Base-by-base conservation (phyloP, 306 rosid genomes). In the Cajanus cajan region DNA sequence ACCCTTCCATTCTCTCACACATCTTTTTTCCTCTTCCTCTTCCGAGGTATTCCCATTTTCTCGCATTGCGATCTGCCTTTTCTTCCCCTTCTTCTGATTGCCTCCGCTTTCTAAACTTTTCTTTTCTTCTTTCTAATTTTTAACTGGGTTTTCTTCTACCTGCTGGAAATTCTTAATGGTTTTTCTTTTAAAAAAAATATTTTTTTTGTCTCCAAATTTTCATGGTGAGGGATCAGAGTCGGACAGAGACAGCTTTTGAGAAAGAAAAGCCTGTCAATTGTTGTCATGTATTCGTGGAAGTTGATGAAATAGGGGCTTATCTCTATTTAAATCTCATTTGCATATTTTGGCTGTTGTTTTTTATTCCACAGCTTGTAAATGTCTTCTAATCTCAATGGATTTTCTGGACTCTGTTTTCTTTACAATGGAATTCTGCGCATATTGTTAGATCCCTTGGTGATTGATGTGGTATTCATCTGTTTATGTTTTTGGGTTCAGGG, bases 401-500 rank as follows among this genome's bases (percentile, higher is more conserved):
- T 18, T 64, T 78, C 41, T 73, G 68, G 5, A 43, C 19, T 77
- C n/a, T 58, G 4, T 34, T 34, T 73, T 24, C 22, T 71, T 22
- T 48, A 21, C 40, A 6, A 36, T 74, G 50, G 58, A 63, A 73
- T 48, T 62, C 58, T 74, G 57, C 39, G 33, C 78, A 16, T 88
- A 10, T 66, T 80, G 57, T 28, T 75, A 82, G 88, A 88, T 89
- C 94, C 85, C 25, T 78, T 75, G 47, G 44, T 51, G 11, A 63
- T 68, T 62, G 18, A 0, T 24, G 43, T 84, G 34, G 8, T 74
- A 81, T 83, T 89, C 58, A 92, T 76, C 18, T 80, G 67, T 65
- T 67, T 15, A 10, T 88, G 50, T 47, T 51, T 80, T 68, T 85
- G 86, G 87, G 87, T 66, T 66, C 98, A 92, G 97, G 93, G 62